Conservation (phyloP, 768 basidiomycete genomes). For the Tulasnella sp. region DNA sequence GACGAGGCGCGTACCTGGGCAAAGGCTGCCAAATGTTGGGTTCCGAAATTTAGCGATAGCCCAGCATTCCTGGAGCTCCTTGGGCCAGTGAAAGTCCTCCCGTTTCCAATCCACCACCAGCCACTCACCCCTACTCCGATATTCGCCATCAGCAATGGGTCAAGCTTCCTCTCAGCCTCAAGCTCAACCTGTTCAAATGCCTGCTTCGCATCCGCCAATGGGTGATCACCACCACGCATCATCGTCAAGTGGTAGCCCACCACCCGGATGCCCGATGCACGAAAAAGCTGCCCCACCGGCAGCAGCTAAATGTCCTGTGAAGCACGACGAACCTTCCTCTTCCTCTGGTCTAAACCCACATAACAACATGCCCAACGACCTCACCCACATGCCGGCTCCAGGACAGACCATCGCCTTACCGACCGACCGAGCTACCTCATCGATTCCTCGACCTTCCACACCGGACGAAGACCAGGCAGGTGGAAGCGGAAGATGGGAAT, state of each 20-base stretch:
- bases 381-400: conserved; percentile 68
- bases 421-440: conserved; percentile 72
- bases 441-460: conserved; percentile 70
- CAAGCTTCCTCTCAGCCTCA: conserved; percentile 26
- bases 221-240: conserved; percentile 17
- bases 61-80: not conserved
- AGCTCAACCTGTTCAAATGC: conserved; percentile 16
- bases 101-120: conserved; percentile 6
- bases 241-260: conserved; percentile 23
- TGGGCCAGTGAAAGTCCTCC: not conserved
- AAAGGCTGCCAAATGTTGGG: conserved; percentile 19
- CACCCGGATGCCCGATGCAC: conserved; percentile 34
- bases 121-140: not conserved
- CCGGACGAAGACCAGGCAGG: conserved; percentile 43
- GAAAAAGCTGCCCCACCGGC: conserved; percentile 37
- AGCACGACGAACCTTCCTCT: conserved; percentile 39
- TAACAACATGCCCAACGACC: conserved; percentile 83
- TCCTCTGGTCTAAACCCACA: conserved; percentile 57
- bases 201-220: conserved; percentile 22
- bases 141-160: conserved; percentile 20
- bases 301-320: conserved; percentile 45
- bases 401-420: conserved; percentile 65
- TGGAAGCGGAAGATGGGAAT: conserved; percentile 73
- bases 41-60: conserved; percentile 14
- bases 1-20: not conserved